Base-by-base conservation (phyloP, 1,139 yeast genomes). In the Lodderomyces oxycetoniae region DNA sequence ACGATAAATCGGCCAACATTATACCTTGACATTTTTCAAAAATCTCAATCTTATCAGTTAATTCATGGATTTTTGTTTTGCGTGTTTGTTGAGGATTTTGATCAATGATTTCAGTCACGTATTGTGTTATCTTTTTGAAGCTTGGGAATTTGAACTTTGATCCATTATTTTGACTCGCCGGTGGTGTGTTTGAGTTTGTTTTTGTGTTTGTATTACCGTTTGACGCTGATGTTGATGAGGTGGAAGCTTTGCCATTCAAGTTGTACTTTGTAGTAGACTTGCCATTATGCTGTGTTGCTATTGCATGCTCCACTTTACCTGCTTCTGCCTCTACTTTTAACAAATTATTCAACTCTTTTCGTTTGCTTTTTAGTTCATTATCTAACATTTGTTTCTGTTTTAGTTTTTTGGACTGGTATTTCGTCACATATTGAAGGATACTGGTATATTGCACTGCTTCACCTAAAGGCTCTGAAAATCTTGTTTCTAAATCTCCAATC, bases 391-490 rank as follows among this genome's bases (percentile, higher is more conserved):
- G 74, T 32, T 72, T 64, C 52, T 89, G 97, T 10, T 79, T 61
- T 8, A 75, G 61, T 53, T 91, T 89, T 46, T 79, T 71, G 28
- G 73, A 69, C 36, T 89, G 77, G 52, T 74, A 89, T 48, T 79
- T 81, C 32, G 82, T 67, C 11, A 89, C 75, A 29, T 76, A 73
- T 32, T 83, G 71, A 2, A 83, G 75, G 0, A 82, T 79, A 4
- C 71, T 67, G 0, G 93, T 77, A 57, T 82, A 79, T 48, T 84
- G 87, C 10, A 83, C 88, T 12, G 85, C 75, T 51, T 89, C 96
- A 5, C 85, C 79, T 22, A 89, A 62, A 4, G 95, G 95, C 51
- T 89, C 97, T 26, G 86, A 74, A 46, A 88, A 80, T 36, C 78
- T 76, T 7, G 86, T 74, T 42, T 85, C 79, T 30, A 89, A 63